Evolutionary conservation across 2,329 filamentous ascomycete genomes (phyloP).

Genomic region (Xylaria sp.): DNA sequence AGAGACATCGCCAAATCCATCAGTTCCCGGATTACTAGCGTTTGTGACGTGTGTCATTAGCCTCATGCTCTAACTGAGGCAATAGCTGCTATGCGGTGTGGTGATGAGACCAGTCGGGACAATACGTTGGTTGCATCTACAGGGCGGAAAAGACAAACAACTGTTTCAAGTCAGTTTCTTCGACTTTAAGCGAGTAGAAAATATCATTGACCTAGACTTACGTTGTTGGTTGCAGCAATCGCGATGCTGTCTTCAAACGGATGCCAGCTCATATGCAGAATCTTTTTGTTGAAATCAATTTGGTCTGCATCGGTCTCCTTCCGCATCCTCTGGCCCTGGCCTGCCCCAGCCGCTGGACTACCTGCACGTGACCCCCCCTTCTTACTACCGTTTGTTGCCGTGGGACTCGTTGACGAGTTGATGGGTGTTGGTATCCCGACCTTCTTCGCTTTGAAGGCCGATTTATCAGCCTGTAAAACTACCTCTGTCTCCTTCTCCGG

Average conservation of each 20-base stretch:
- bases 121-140: slow-evolving; percentile 46
- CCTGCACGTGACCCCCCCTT: slow-evolving; percentile 87
- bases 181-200: not conserved
- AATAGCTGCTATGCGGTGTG: not conserved
- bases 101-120: not conserved
- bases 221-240: slow-evolving; percentile 98
- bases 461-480: slow-evolving; percentile 96
- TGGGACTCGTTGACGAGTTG: slow-evolving; percentile 78
- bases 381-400: slow-evolving; percentile 74
- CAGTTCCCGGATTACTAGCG: slow-evolving; percentile 3
- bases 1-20: slow-evolving; percentile 5
- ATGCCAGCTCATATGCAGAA: slow-evolving; percentile 99
- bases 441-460: slow-evolving; percentile 99
- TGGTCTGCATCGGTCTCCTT: slow-evolving; percentile 99
- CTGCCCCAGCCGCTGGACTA: slow-evolving; percentile 78
- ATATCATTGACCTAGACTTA: slow-evolving; percentile 57
- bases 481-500: slow-evolving; percentile 96
- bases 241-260: slow-evolving; percentile 99
- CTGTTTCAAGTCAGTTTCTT: slow-evolving; percentile 49
- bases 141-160: slow-evolving; percentile 81
- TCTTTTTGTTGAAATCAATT: slow-evolving; percentile 99
- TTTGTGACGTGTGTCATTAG: slow-evolving; percentile 2
- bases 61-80: slow-evolving; percentile 6
- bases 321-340: slow-evolving; percentile 91
- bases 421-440: slow-evolving; percentile 97